Percentiles rank a stretch among this genome's conserved stretches.
These are phyloP conservation scores for Boletellus ananiceps DNA, from an alignment of 768 basidiomycete species.

Conservation along the genomic window DNA sequence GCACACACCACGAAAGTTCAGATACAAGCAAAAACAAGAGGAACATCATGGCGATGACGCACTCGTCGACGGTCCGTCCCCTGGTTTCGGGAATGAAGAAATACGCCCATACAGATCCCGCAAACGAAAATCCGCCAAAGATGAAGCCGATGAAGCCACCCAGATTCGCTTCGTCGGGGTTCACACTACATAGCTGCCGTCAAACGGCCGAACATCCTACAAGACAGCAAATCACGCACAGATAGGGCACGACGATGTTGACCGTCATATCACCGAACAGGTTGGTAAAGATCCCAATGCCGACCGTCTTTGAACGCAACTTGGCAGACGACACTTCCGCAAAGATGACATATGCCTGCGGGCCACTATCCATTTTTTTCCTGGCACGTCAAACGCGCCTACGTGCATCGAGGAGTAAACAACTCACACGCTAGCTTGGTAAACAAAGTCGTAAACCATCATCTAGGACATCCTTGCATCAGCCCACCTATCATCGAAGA, in stretches of 20 bases:
- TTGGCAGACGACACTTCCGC: conserved; percentile 28
- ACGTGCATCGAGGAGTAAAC: background rate
- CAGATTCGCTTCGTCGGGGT: conserved; percentile 24
- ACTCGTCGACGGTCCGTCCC: conserved; percentile 28
- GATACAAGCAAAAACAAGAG: background rate
- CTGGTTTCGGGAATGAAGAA: conserved; percentile 28
- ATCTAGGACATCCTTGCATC: conserved; percentile 11
- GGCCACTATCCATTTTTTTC: conserved; percentile 14
- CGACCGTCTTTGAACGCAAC: conserved; percentile 28
- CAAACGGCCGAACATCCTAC: background rate
- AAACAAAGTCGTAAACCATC: conserved; percentile 30
- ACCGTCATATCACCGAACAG: conserved; percentile 23
- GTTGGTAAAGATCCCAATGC: conserved; percentile 23
- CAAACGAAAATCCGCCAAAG: conserved; percentile 23
- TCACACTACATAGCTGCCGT: conserved; percentile 13
- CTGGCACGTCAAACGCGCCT: background rate
- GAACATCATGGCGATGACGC: too few species aligned
- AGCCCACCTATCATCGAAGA: background rate
- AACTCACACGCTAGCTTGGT: conserved; percentile 25
- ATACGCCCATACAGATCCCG: conserved; percentile 22
- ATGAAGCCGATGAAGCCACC: conserved; percentile 28
- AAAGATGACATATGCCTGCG: conserved; percentile 26
- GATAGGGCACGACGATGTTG: conserved; percentile 26
- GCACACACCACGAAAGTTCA: background rate
- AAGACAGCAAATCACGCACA: conserved; percentile 7